These are phyloP conservation scores for Moringa oleifera DNA, from an alignment of 345 rosid genomes.

Conservation along the genomic window DNA sequence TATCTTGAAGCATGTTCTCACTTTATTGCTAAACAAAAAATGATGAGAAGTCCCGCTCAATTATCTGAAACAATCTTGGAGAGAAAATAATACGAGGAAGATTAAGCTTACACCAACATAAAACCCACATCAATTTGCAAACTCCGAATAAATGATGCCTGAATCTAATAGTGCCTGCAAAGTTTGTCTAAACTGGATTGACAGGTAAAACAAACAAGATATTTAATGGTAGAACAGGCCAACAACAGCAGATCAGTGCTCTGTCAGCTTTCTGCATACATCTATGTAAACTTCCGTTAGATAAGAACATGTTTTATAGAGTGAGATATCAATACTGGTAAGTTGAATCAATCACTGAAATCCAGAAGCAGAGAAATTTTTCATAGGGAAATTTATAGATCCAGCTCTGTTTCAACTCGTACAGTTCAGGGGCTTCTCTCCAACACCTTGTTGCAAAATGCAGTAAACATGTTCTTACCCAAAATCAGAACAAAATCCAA, in stretches of 20 bases:
- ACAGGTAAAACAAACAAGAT: too few relatives aligned
- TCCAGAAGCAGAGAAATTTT: background rate
- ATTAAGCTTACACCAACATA: background rate
- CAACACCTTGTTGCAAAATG: background rate
- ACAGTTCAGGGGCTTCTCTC: too few relatives aligned
- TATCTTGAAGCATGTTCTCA: too few relatives aligned
- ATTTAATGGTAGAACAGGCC: too few relatives aligned
- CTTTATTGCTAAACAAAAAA: background rate
- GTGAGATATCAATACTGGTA: background rate
- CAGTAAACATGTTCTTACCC: background rate
- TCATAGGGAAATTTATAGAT: too few relatives aligned
- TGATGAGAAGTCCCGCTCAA: background rate
- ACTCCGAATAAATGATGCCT: background rate
- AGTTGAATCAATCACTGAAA: background rate
- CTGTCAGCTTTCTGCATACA: background rate
- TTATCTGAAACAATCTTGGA: background rate
- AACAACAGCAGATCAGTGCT: background rate
- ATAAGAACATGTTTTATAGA: background rate
- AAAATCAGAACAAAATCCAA: background rate
- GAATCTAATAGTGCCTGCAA: too few relatives aligned
- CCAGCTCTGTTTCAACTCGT: too few relatives aligned
- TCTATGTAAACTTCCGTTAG: background rate
- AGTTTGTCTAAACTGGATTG: too few relatives aligned
- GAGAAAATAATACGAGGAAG: background rate
- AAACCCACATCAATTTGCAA: background rate